Evolutionary conservation across 805 yeast species (phyloP).

Genomic region (Maudiozyma barnettii): DNA sequence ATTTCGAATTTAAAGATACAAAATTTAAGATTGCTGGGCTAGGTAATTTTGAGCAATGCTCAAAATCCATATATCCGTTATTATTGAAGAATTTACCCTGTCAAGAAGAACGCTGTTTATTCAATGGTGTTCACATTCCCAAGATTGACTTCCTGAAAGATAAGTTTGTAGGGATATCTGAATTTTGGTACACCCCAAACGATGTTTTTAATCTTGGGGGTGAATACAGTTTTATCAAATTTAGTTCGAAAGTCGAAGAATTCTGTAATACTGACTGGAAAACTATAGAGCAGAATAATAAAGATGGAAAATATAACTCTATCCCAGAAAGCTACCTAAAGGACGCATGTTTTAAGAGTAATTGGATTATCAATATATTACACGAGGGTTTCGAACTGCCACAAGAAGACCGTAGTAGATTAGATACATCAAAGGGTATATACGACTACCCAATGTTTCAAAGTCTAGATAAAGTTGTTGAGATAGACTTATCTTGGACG

Average conservation of each 20-base stretch:
- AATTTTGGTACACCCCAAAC: constrained; percentile 95
- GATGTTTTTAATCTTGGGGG: constrained; percentile 88
- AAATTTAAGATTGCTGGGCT: constrained; percentile 53
- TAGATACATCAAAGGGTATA: constrained; percentile 10
- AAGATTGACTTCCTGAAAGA: constrained; percentile 68
- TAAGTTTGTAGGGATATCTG: constrained; percentile 87
- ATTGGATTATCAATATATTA: constrained; percentile 82
- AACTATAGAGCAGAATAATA: constrained; percentile 38
- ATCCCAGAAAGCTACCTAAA: constrained; percentile 48
- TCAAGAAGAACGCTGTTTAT: constrained; percentile 78
- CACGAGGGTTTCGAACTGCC: constrained; percentile 93
- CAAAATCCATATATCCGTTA: constrained; percentile 63
- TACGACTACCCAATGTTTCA: constrained; percentile 52
- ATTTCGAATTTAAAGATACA: constrained; percentile 37
- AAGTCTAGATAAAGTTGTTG: constrained; percentile 71
- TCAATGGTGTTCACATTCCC: constrained; percentile 94
- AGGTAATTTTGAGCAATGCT: constrained; percentile 71
- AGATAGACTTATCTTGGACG: constrained; percentile 91
- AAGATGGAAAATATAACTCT: constrained; percentile 48
- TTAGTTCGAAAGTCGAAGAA: constrained; percentile 53
- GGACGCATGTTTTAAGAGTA: constrained; percentile 87
- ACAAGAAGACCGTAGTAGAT: constrained; percentile 44
- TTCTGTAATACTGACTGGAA: constrained; percentile 78
- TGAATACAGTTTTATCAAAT: constrained; percentile 65
- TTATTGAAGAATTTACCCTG: constrained; percentile 75